Conservation (phyloP, 306 rosid species). For the Leucaena leucocephala region DNA sequence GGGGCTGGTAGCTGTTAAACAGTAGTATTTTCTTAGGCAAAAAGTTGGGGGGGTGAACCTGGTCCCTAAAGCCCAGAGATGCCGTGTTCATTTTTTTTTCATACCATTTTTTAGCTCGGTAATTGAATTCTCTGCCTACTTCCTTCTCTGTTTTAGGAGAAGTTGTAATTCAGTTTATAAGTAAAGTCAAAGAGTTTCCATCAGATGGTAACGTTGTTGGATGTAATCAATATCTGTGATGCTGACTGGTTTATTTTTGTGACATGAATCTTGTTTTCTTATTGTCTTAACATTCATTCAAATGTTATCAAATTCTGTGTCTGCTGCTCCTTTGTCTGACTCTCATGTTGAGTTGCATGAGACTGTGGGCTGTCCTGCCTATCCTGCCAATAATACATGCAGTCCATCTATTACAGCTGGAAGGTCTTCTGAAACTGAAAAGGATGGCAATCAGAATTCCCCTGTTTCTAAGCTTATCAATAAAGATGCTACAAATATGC, state of each 20-base stretch:
- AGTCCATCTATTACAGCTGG: conserved; percentile 37
- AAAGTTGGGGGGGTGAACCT: neutral
- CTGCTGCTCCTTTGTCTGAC: conserved; percentile 44
- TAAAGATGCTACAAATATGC: conserved; percentile 36
- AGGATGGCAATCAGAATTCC: conserved; percentile 42
- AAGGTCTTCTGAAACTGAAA: conserved; percentile 44
- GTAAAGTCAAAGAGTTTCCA: neutral
- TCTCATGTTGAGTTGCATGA: conserved; percentile 47
- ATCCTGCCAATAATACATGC: conserved; percentile 15
- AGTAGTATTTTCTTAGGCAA: neutral
- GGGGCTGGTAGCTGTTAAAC: neutral
- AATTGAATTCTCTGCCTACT: neutral
- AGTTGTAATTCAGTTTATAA: neutral
- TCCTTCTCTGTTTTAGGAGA: neutral
- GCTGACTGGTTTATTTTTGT: conserved; percentile 30
- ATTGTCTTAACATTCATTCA: conserved; percentile 9
- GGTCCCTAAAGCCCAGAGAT: neutral
- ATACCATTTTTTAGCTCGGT: neutral
- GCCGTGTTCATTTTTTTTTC: neutral
- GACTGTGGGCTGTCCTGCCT: conserved; percentile 42
- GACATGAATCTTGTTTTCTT: conserved; percentile 22
- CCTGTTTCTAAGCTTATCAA: conserved; percentile 42
- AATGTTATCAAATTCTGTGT: conserved; percentile 29
- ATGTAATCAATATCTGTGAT: conserved; percentile 1
- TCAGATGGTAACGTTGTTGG: conserved; percentile 16